Percentiles rank a stretch among this genome's conserved stretches.
Conservation (phyloP, 345 rosid genomes). For the Noccaea bulbosa region DNA sequence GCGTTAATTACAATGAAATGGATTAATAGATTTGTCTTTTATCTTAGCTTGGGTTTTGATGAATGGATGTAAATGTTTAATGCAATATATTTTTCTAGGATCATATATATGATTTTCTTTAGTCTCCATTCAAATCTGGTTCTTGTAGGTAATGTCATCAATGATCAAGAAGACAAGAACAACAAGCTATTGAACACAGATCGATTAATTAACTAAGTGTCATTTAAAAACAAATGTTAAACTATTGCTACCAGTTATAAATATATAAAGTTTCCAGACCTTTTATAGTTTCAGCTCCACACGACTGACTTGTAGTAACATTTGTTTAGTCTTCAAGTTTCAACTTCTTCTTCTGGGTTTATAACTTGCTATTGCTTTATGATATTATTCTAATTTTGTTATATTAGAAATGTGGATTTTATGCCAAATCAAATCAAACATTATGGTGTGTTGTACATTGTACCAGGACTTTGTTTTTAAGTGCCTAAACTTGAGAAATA, state of each 20-base stretch:
- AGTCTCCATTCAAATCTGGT: neutral
- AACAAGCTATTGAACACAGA: constrained; percentile 4
- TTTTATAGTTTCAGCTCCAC: constrained; percentile 13
- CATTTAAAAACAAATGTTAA: neutral
- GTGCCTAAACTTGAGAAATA: constrained; percentile 37
- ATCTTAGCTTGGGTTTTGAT: constrained; percentile 12
- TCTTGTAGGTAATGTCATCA: neutral
- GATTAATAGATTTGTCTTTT: constrained; percentile 10
- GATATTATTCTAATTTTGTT: constrained; percentile 24
- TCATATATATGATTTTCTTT: constrained; percentile 9
- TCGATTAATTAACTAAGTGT: neutral
- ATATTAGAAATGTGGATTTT: constrained; percentile 27
- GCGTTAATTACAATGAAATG: constrained; percentile 21
- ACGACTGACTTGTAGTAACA: constrained; percentile 6
- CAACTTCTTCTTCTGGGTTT: constrained; percentile 29
- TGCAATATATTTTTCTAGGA: neutral
- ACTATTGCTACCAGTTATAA: neutral
- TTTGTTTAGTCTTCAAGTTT: constrained; percentile 1
- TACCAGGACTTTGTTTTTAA: constrained; percentile 34
- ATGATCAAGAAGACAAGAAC: constrained; percentile 31
- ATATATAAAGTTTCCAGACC: constrained; percentile 5
- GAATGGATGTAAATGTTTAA: neutral
- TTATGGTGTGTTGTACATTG: constrained; percentile 42
- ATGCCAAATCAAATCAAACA: constrained; percentile 45
- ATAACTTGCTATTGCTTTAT: neutral